Evolutionary conservation across 2,329 filamentous ascomycete genomes (phyloP), one percentile per base, ranked within the genome.

Genomic region (Periconia sp.): DNA sequence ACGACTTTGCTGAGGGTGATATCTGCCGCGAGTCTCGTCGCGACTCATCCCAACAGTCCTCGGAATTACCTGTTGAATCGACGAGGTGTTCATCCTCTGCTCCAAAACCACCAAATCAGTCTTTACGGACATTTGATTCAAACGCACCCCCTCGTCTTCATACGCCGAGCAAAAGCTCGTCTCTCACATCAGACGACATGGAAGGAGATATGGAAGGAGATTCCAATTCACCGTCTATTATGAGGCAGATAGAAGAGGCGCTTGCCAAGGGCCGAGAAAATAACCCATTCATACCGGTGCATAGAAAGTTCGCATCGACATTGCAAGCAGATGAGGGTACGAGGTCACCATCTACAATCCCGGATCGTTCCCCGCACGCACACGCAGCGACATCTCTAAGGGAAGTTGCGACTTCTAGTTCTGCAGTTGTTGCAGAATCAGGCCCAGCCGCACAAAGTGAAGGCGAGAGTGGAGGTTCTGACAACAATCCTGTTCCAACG

Each of bases 271-370:
- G 18, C 12, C 26, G 26, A n/a, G 36, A 22, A 28, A 44, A 51
- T 5, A 56, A 47, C n/a, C 52, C 54, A 3, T 56, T 38, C 24
- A 45, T 21, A 13, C 51, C 50, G 7, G 41, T 12, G 15, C 33
- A 7, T n/a, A 17, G 4, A 12, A 7, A 36, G 18, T 12, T 13
- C 8, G 11, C 16, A 21, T 36, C 39, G 4, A 36, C n/a, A 11
- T 9, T 22, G 21, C 16, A 13, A 6, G 10, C 18, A 8, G 17
- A 23, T 21, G n/a, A n/a, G 13, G 63, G 63, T 9, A 67, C 65
- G 17, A 52, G 65, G 29, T 69, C 65, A 5, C 65, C 66, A 3
- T 70, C 66, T 5, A 59, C 59, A 6, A 63, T 69, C 6, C 65
- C 66, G 11, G 62, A 68, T 30, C 56, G 49, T 6, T 50, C 52